These are phyloP conservation scores for Aaosphaeria pasadenensis DNA, from an alignment of 2,329 filamentous ascomycete genomes.

Conservation along the genomic window DNA sequence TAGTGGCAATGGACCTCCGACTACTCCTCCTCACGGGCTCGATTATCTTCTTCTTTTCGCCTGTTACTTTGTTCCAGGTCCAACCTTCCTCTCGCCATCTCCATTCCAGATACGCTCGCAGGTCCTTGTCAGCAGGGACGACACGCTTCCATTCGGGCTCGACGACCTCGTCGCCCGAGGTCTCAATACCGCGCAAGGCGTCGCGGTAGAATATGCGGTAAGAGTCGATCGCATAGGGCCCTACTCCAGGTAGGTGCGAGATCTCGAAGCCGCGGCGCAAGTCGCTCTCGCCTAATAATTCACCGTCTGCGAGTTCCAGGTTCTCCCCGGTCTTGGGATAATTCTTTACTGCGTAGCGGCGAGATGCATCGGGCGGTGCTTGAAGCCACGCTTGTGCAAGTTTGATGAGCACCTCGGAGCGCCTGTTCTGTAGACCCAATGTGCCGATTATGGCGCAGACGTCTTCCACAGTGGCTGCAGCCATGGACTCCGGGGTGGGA, in stretches of 20 bases:
- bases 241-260: slow-evolving; percentile 74
- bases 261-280: slow-evolving; percentile 69
- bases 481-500: slow-evolving; percentile 63
- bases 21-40: background rate
- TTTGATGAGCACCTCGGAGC: slow-evolving; percentile 65
- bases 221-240: slow-evolving; percentile 76
- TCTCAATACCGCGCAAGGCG: slow-evolving; percentile 59
- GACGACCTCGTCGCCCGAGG: slow-evolving; percentile 42
- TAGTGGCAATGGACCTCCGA: too few species aligned
- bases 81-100: slow-evolving; percentile 88
- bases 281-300: slow-evolving; percentile 31
- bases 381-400: slow-evolving; percentile 69
- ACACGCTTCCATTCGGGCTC: slow-evolving; percentile 92
- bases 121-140: slow-evolving; percentile 77
- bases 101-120: slow-evolving; percentile 84
- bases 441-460: slow-evolving; percentile 18
- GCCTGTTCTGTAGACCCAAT: slow-evolving; percentile 34
- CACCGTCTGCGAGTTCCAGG: slow-evolving; percentile 33
- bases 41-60: slow-evolving; percentile 48
- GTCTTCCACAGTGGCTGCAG: slow-evolving; percentile 25
- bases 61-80: slow-evolving; percentile 73
- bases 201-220: slow-evolving; percentile 95
- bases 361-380: slow-evolving; percentile 58
- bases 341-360: slow-evolving; percentile 56
- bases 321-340: slow-evolving; percentile 34